Base-by-base conservation (phyloP, 495 filamentous ascomycete genomes). In the Podospora pseudoanserina region DNA sequence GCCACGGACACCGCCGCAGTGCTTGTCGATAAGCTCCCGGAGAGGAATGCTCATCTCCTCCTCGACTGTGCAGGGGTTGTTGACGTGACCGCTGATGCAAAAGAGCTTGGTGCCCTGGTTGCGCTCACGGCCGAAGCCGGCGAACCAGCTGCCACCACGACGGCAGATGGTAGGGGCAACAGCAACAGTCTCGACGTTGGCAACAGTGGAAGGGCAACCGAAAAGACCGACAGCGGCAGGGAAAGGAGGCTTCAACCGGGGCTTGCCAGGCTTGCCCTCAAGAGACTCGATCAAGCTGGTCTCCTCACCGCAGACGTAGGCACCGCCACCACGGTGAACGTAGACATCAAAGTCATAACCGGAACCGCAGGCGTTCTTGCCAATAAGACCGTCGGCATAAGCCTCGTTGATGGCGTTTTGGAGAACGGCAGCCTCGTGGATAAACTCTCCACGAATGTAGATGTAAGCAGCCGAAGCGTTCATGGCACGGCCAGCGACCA, bases 391-490 rank as follows among this genome's bases (percentile, higher is more conserved):
- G 67, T 89, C 94, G 69, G 89, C 84, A 77, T 99, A 99, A 66
- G 95, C 95, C 82, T 99, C 95, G 80, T 99, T 93, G 77, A 99
- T 98, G 65, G 95, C 95, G 67, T 87, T 86, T 79, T 99, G 94
- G 28, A 99, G 86, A 15, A 97, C 87, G 68, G 94, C 93, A 20
- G 96, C 95, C 82, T 99, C 95, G 72, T 96, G 89, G 79, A 97
- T 96, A 83, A 99, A 99, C 79, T 99, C 95, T 73, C 95, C 95
- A 78, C 95, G 95, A 76, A 99, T 98, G 79, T 99, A 99, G 77
- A 99, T 99, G 82, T 99, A 99, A 71, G 95, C 95, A 71, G 95
- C 96, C 32, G 92, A 94, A 79, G 93, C 94, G 81, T 99, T 97
- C 93, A 97, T 97, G 71, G 93, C 92, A 74, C 94, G 92, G 23